phyloP scores from a whole-genome alignment of 805 yeast genomes.

The Priceomyces melissophilus region DNA sequence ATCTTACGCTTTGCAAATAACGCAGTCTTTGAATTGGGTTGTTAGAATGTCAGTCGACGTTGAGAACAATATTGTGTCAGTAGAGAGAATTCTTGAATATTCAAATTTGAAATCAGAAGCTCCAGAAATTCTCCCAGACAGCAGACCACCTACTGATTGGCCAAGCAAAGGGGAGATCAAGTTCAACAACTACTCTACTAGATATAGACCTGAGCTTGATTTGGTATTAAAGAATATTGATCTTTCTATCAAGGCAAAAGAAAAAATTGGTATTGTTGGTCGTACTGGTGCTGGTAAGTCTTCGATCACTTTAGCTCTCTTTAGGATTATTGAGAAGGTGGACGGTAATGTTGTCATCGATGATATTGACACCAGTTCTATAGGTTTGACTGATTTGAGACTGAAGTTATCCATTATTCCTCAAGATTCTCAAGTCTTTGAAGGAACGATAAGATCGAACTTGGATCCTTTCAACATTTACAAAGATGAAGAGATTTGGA shows the following conservation, averaged over 20 bases:
- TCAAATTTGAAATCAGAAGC: conserved; percentile 83
- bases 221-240: conserved; percentile 39
- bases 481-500: conserved; percentile 39
- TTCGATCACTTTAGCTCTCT: conserved; percentile 41
- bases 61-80: conserved; percentile 94
- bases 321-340: conserved; percentile 41
- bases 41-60: conserved; percentile 99
- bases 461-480: conserved; percentile 38
- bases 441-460: conserved; percentile 39
- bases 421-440: conserved; percentile 45
- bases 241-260: conserved; percentile 33
- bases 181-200: conserved; percentile 38
- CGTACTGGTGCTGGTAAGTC: conserved; percentile 48
- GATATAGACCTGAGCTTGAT: conserved; percentile 44
- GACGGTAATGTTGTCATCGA: conserved; percentile 37
- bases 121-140: conserved; percentile 57
- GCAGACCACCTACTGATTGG: conserved; percentile 54
- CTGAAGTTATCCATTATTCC: conserved; percentile 42
- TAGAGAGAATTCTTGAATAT: conserved; percentile 91
- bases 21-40: conserved; percentile 94
- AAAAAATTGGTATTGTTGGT: conserved; percentile 44
- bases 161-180: conserved; percentile 36
- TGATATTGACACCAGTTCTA: conserved; percentile 25
- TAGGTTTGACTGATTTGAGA: conserved; percentile 44
- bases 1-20: conserved; percentile 87